Base-by-base conservation (phyloP, 768 basidiomycete species). In the Coprinopsis cinerea region DNA sequence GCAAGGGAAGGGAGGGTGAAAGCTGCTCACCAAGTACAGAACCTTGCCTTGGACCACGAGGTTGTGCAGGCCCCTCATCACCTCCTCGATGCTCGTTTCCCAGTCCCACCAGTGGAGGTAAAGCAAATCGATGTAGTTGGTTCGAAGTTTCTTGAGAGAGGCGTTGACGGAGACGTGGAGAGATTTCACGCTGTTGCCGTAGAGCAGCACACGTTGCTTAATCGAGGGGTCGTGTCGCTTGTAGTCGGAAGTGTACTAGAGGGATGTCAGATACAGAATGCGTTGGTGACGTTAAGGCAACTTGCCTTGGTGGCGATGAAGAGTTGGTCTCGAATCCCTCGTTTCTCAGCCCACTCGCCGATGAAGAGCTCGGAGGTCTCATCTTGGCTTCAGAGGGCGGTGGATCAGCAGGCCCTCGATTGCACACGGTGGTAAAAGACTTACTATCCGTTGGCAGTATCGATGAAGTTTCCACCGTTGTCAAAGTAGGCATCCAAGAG, bases 81-180 rank as follows among this genome's bases (percentile, higher is more conserved):
- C 62, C 60, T 84, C 81, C 57, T 77, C 73, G 43, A 82, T 66
- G 10, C 69, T 64, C 17, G 74, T 76, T 4, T 65, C 59, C 47
- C 65, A 76, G 57, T 81, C 79, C 78, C 78, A 77, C 62, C 64
- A 73, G 46, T 75, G 71, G 3, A 73, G 34, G 55, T 75, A 74
- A 13, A 75, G 40, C 15, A 54, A 32, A 30, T 54, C 53, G 15
- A 75, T 67, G 44, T 73, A 73, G 2, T 55, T 55, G 1, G 70
- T 74, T 37, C 68, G 59, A 1, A 78, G 63, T 55, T 69, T 72
- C 57, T 68, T 68, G 49, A 77, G 59, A 10, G 69, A 71, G 2
- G 56, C 69, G 17, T 63, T 56, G n/a, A 76, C 62, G 22, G 66
- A 67, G 37, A 68, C 28, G 41, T 63, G 61, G 54, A 81, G 53